Conservation (phyloP, 306 rosid genomes). For the Vigna radiata region DNA sequence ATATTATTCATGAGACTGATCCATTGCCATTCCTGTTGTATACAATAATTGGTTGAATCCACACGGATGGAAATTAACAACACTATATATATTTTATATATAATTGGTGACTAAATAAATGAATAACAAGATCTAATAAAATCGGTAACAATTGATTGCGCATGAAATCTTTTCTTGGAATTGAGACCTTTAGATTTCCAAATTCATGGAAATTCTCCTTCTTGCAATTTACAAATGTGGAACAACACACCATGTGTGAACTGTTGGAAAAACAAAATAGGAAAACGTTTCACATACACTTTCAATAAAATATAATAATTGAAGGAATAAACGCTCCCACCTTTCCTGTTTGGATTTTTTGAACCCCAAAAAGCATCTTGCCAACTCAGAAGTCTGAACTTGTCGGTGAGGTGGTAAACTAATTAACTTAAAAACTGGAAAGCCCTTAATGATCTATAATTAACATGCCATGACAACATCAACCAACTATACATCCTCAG, state of each 20-base stretch:
- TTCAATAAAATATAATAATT: not conserved
- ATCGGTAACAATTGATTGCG: not conserved
- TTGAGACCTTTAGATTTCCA: not conserved
- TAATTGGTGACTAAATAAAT: not conserved
- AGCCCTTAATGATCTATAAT: not conserved
- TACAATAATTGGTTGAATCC: too few species aligned
- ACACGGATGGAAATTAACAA: too few species aligned
- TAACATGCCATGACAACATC: not conserved
- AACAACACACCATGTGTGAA: not conserved
- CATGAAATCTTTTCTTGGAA: not conserved
- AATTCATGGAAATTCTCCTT: not conserved
- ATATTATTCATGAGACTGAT: too few species aligned
- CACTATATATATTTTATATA: too few species aligned
- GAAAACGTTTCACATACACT: too few species aligned
- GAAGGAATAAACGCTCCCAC: not conserved
- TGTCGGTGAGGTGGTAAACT: slow-evolving; percentile 1
- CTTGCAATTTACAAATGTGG: not conserved
- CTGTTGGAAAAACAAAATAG: too few species aligned
- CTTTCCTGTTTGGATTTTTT: too few species aligned
- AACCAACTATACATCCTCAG: not conserved
- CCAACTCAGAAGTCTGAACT: slow-evolving; percentile 34
- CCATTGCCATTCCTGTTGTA: too few species aligned
- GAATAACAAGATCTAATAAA: not conserved
- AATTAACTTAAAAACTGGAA: slow-evolving; percentile 1
- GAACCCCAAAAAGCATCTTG: slow-evolving; percentile 33